phyloP scores from a whole-genome alignment of 2,329 filamentous ascomycete genomes.

The Ophiostoma triangulosporum region DNA sequence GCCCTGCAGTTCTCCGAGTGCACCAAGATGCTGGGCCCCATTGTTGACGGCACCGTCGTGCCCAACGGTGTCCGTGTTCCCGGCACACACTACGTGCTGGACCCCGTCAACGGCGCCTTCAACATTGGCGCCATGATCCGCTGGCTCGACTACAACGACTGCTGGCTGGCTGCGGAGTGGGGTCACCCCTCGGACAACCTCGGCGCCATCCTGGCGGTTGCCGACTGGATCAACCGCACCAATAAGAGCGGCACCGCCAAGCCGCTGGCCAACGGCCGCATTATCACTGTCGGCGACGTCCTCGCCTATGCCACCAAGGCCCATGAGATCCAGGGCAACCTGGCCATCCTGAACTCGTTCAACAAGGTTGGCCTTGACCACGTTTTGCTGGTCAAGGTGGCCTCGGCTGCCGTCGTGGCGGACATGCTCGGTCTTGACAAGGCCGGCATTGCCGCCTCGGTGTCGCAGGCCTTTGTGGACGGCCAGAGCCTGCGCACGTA shows the following conservation, averaged over 20 bases:
- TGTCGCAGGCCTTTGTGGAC: conserved; percentile 96
- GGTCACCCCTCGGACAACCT: conserved; percentile 97
- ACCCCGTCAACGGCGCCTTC: conserved; percentile 91
- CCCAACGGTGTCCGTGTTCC: conserved; percentile 86
- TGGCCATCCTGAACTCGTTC: conserved; percentile 94
- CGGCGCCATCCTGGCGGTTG: conserved; percentile 88
- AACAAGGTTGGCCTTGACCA: conserved; percentile 98
- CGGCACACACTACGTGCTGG: conserved; percentile 85
- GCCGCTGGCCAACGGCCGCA: conserved; percentile 64
- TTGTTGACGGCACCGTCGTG: conserved; percentile 79
- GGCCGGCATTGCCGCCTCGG: conserved; percentile 84
- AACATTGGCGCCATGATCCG: conserved; percentile 98
- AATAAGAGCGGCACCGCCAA: conserved; percentile 34
- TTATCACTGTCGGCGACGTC: conserved; percentile 78
- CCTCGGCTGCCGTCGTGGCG: conserved; percentile 83
- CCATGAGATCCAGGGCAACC: conserved; percentile 94
- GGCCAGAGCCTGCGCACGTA: conserved; percentile 94
- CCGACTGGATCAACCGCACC: conserved; percentile 94
- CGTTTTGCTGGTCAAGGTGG: conserved; percentile 95
- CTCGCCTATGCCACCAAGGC: conserved; percentile 98
- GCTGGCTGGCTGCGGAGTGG: conserved; percentile 90
- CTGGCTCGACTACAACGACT: conserved; percentile 99
- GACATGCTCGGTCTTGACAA: conserved; percentile 87
- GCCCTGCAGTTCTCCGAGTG: conserved; percentile 93
- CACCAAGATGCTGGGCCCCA: conserved; percentile 82